Evolutionary conservation across 805 yeast genomes (phyloP).

Genomic region (Brettanomyces naardenensis): DNA sequence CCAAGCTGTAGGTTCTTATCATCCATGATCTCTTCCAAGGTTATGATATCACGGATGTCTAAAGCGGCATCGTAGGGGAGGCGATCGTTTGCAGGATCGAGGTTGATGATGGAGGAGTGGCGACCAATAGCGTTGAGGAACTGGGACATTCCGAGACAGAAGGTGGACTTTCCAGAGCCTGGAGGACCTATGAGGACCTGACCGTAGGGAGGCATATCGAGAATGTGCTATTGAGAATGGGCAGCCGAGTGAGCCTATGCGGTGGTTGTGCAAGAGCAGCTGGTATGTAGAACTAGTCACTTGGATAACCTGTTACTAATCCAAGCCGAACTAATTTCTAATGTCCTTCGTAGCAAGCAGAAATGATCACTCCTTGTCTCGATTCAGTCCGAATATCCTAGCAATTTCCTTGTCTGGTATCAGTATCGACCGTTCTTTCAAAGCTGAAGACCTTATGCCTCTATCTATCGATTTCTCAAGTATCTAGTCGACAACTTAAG

Average conservation of each 20-base stretch:
- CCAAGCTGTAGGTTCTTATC: slow-evolving; percentile 41
- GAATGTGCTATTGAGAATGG: background rate
- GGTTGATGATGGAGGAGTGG: slow-evolving; percentile 71
- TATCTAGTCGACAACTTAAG: no score
- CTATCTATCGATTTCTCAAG: background rate
- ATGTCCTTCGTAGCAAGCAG: no score
- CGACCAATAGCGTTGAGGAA: slow-evolving; percentile 93
- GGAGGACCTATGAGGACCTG: slow-evolving; percentile 97
- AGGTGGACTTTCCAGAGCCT: slow-evolving; percentile 94
- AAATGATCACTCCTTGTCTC: no score
- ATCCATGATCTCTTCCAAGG: slow-evolving; percentile 53
- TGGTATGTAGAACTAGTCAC: no score
- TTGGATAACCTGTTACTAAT: no score
- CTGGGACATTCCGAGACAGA: slow-evolving; percentile 87
- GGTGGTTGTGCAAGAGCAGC: no score
- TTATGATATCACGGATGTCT: slow-evolving; percentile 49
- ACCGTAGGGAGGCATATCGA: slow-evolving; percentile 52
- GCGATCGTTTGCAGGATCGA: slow-evolving; percentile 74
- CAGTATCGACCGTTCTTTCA: no score
- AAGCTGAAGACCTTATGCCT: background rate
- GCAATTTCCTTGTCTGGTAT: no score
- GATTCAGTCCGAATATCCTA: no score
- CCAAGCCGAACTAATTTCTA: no score
- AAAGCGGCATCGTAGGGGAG: slow-evolving; percentile 46
- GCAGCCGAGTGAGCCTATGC: no score